Base-by-base conservation (phyloP, 139 green algal species). In the Limnomonas spitsbergensis region DNA sequence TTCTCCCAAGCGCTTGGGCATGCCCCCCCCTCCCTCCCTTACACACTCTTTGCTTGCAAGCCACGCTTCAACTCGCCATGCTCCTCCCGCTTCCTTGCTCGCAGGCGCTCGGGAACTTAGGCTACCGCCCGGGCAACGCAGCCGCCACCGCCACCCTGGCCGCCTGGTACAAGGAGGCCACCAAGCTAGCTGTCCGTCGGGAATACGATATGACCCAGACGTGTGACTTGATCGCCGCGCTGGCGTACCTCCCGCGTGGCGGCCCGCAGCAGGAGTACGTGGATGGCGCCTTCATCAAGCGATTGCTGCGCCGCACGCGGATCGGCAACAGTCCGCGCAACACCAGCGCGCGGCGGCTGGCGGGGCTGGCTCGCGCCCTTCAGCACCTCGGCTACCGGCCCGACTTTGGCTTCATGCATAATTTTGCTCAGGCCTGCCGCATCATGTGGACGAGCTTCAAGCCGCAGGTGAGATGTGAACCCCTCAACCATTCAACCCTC, bases 121-220 rank as follows among this genome's bases (percentile, higher is more conserved):
- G n/a, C n/a, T n/a, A n/a, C n/a, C n/a, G n/a, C n/a, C n/a, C n/a
- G n/a, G n/a, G n/a, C n/a, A n/a, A n/a, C n/a, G n/a, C n/a, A n/a
- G n/a, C n/a, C n/a, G n/a, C n/a, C n/a, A n/a, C n/a, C n/a, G n/a
- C n/a, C 14, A 61, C 47, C 14, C 20, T 61, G 47, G 47, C 14
- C 20, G 56, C 66, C 0, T 83, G 79, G 79, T 69, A 71, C 53
- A 66, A 31, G 6, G 79, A 83, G 73, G 78, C 74, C 24, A 69
- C 56, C 29, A 74, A 75, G 36, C 67, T 83, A 2, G 32, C 54
- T 1, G 66, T 36, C 38, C 61, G 79, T 4, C 68, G 76, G 36
- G 6, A 34, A 20, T 83, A 83, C 73, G 66, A 76, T 56, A 71
- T 38, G 29, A 72, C 66, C 38, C 53, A 76, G 31, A 56, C 69